Evolutionary conservation across 352 stramenopile species (phyloP).

Genomic region (Globisporangium spinosum): DNA sequence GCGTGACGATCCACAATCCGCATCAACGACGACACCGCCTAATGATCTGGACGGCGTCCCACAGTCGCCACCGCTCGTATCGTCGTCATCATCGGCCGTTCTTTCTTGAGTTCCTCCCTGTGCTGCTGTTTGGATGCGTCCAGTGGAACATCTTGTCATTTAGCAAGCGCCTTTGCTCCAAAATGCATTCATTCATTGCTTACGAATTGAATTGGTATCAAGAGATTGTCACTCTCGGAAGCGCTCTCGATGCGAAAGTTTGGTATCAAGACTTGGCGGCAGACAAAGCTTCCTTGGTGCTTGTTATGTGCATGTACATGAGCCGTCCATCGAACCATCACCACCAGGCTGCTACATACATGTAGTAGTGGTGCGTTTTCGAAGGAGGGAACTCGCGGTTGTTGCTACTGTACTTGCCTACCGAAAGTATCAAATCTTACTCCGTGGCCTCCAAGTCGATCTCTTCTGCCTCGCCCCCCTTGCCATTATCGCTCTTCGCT

Average conservation of each 20-base stretch:
- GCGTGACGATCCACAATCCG: background rate
- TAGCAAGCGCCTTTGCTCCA: no score
- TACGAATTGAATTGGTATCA: no score
- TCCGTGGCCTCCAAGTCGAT: background rate
- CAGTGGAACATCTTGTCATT: no score
- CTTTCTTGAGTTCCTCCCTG: no score
- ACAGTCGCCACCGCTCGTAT: background rate
- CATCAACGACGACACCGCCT: background rate
- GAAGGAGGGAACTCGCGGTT: background rate
- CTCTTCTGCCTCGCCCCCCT: background rate
- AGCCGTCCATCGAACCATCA: background rate
- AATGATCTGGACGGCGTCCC: background rate
- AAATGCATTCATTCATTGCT: no score
- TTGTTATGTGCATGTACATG: background rate
- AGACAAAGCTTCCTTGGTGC: background rate
- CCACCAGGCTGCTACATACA: background rate
- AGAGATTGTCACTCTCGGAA: no score
- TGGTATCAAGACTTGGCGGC: background rate
- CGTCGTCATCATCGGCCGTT: background rate
- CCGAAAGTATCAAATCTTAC: background rate
- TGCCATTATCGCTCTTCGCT: background rate
- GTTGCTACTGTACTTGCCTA: background rate
- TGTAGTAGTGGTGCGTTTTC: background rate
- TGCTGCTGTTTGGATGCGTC: no score
- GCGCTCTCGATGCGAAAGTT: background rate